Conservation (phyloP, 1,139 yeast species). For the Debaryomycetaceae sp. region DNA sequence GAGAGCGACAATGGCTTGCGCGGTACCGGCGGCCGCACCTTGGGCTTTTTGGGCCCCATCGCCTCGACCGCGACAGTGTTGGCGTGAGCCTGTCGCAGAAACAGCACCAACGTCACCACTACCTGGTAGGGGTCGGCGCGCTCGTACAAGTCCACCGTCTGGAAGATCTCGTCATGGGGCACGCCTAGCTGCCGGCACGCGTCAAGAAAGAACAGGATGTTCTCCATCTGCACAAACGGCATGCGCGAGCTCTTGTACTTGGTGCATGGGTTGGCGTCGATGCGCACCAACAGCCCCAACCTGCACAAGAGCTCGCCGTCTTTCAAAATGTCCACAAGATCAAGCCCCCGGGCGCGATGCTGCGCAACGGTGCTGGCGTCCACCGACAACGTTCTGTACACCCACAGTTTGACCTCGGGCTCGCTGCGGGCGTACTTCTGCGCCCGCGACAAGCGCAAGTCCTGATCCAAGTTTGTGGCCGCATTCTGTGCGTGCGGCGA, state of each 20-base stretch:
- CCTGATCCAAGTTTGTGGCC: constrained; percentile 54
- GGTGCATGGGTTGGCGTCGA: constrained; percentile 33
- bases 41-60: constrained; percentile 35
- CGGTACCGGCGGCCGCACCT: constrained; percentile 35
- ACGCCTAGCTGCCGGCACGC: constrained; percentile 63
- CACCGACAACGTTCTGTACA: constrained; percentile 26
- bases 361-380: constrained; percentile 14
- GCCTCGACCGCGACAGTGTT: constrained; percentile 28
- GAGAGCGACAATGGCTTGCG: constrained; percentile 28
- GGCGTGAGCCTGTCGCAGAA: constrained; percentile 49
- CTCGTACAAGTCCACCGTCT: constrained; percentile 77
- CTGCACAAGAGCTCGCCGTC: constrained; percentile 66
- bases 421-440: constrained; percentile 46
- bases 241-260: constrained; percentile 61
- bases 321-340: constrained; percentile 50
- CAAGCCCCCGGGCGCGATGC: constrained; percentile 14
- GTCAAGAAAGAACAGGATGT: constrained; percentile 65
- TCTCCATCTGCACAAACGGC: constrained; percentile 90
- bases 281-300: constrained; percentile 35
- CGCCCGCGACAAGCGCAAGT: constrained; percentile 42
- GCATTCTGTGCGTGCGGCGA: constrained; percentile 23
- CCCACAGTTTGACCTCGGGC: constrained; percentile 49
- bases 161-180: constrained; percentile 80
- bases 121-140: constrained; percentile 75
- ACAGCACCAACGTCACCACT: constrained; percentile 64